phyloP scores from a whole-genome alignment of 495 filamentous ascomycete genomes.

The Tuber borchii region DNA sequence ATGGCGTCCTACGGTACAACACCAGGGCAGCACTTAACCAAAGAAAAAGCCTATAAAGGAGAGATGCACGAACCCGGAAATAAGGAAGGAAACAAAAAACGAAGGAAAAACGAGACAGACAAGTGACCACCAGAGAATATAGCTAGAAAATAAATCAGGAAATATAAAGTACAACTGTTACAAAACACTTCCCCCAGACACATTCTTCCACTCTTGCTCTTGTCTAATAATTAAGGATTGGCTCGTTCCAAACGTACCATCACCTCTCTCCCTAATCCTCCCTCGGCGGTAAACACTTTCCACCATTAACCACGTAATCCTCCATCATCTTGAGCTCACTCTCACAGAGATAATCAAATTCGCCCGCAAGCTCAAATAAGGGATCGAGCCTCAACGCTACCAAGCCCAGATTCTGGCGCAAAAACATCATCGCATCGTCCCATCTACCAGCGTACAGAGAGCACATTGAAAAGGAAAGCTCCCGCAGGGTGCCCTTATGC shows the following conservation, averaged over 20 bases:
- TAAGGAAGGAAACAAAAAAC: neutral
- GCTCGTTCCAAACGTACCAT: neutral
- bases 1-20: neutral
- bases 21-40: neutral
- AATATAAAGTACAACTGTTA: neutral
- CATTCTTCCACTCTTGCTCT: neutral
- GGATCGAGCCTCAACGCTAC: constrained; percentile 4
- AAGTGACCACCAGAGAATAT: neutral
- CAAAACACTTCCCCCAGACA: neutral
- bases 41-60: neutral
- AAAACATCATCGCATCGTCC: constrained; percentile 11
- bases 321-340: constrained; percentile 13
- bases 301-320: constrained; percentile 15
- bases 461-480: constrained; percentile 12
- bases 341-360: constrained; percentile 11
- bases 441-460: constrained; percentile 16
- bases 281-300: neutral
- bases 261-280: neutral
- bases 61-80: neutral
- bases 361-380: neutral
- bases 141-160: neutral
- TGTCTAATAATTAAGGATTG: neutral
- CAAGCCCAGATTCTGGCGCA: constrained; percentile 15
- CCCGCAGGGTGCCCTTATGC: constrained; percentile 17
- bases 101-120: neutral